Percentiles rank a stretch among this genome's conserved stretches.
These are phyloP conservation scores for Selenicereus undatus DNA, from an alignment of 148 eudicot genomes.

Conservation along the genomic window DNA sequence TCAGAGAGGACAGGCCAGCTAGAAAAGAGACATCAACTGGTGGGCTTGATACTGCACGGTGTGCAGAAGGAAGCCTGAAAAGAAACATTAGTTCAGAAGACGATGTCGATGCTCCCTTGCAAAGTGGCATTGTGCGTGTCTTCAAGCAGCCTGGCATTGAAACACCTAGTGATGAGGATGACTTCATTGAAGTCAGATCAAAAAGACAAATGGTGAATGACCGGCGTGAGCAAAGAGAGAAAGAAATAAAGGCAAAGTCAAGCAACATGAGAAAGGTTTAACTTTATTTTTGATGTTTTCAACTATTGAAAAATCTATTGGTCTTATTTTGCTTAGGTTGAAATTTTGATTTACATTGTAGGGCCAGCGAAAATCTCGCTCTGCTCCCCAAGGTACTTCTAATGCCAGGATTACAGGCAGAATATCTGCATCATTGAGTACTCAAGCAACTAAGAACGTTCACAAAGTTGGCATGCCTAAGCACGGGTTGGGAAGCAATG, in stretches of 20 bases:
- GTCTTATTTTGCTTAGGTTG: background rate
- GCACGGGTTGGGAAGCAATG: conserved; percentile 33
- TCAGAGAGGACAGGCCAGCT: conserved; percentile 28
- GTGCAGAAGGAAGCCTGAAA: conserved; percentile 60
- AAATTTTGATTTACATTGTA: conserved; percentile 23
- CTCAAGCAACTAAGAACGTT: conserved; percentile 35
- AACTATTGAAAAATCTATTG: background rate
- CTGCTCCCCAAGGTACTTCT: conserved; percentile 35
- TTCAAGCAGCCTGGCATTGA: conserved; percentile 91
- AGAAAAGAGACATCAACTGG: conserved; percentile 31
- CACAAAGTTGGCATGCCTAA: conserved; percentile 36
- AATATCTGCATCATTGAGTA: conserved; percentile 27
- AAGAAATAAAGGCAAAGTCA: conserved; percentile 82
- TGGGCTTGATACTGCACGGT: conserved; percentile 26
- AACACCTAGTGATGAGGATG: conserved; percentile 91
- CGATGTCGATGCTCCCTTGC: conserved; percentile 88
- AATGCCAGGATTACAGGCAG: conserved; percentile 33
- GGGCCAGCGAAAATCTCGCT: conserved; percentile 53
- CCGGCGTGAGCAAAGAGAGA: conserved; percentile 94
- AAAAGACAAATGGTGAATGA: conserved; percentile 98
- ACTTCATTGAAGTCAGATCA: conserved; percentile 95
- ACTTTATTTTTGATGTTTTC: background rate
- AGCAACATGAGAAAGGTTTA: conserved; percentile 58
- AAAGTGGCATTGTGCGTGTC: conserved; percentile 80
- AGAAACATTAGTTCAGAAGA: conserved; percentile 58